These are phyloP conservation scores for Leishmania tarentolae DNA, from an alignment of 208 protist genomes.

Conservation along the genomic window DNA sequence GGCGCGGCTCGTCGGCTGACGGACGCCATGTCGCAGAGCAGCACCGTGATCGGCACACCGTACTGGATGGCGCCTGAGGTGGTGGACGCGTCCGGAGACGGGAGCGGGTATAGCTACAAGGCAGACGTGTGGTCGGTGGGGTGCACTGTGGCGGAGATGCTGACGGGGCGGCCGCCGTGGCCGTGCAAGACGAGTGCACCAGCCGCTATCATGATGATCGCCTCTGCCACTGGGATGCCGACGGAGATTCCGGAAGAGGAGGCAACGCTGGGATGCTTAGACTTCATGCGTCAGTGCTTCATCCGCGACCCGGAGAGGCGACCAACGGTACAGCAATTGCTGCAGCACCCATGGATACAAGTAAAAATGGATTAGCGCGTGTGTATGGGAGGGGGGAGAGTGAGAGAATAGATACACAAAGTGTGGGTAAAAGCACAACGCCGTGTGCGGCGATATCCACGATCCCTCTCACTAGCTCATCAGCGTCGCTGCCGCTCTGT, in stretches of 20 bases:
- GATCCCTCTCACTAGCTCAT: background rate
- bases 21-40: conserved; percentile 84
- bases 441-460: background rate
- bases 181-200: conserved; percentile 77
- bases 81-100: conserved; percentile 57
- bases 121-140: conserved; percentile 94
- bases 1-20: conserved; percentile 81
- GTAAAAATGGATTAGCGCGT: conserved; percentile 55
- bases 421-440: background rate
- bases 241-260: conserved; percentile 84
- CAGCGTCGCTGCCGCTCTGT: background rate
- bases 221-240: conserved; percentile 65
- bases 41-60: conserved; percentile 91
- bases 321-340: conserved; percentile 84
- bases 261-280: conserved; percentile 76
- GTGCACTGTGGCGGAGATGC: conserved; percentile 93
- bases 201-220: conserved; percentile 91
- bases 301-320: conserved; percentile 73
- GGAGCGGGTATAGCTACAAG: conserved; percentile 88
- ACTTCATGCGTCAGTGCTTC: conserved; percentile 88
- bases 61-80: conserved; percentile 95
- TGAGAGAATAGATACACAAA: background rate
- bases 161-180: conserved; percentile 92
- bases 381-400: background rate
- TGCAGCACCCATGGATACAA: conserved; percentile 88